These are phyloP conservation scores for Macrolepiota fuliginosa DNA, from an alignment of 768 basidiomycete genomes.

Conservation along the genomic window DNA sequence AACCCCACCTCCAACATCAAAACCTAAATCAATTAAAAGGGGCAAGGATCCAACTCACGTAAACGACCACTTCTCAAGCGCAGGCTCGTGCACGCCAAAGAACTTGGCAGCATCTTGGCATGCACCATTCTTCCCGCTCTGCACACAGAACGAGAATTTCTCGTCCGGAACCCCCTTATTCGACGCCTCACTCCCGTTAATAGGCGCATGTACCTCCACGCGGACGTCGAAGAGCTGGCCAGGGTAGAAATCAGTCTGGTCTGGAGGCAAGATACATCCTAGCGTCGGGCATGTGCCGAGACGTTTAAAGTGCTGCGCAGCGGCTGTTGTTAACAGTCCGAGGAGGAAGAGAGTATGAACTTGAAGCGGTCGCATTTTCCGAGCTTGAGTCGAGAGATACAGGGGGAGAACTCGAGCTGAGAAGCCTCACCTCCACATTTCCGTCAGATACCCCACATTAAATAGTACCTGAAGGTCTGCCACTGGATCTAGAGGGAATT, in stretches of 20 bases:
- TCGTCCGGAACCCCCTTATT: conserved; percentile 34
- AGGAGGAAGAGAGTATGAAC: not conserved
- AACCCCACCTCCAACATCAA: not conserved
- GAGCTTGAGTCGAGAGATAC: not conserved
- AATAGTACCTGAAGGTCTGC: not conserved
- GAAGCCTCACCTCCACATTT: not conserved
- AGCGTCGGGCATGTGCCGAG: conserved; percentile 41
- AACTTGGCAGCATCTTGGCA: conserved; percentile 34
- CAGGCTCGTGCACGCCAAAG: conserved; percentile 30
- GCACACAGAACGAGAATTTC: conserved; percentile 38
- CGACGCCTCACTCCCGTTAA: conserved; percentile 36
- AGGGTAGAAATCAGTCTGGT: conserved; percentile 40
- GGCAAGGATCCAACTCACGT: conserved; percentile 24
- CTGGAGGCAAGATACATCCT: conserved; percentile 44
- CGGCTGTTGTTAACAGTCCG: not conserved
- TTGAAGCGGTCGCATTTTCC: not conserved
- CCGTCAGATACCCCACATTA: not conserved
- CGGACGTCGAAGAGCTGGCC: conserved; percentile 44
- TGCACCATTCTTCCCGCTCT: conserved; percentile 23
- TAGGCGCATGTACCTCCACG: conserved; percentile 41
- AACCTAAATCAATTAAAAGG: not conserved
- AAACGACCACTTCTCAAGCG: conserved; percentile 40
- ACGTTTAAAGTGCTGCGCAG: conserved; percentile 37
- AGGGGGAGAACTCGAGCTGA: not conserved
- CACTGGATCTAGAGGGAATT: not conserved